Percentiles rank a stretch among this genome's conserved stretches.
These are phyloP conservation scores for Glomus cerebriforme DNA, from an alignment of 192 early-diverging fungal species.

Conservation along the genomic window DNA sequence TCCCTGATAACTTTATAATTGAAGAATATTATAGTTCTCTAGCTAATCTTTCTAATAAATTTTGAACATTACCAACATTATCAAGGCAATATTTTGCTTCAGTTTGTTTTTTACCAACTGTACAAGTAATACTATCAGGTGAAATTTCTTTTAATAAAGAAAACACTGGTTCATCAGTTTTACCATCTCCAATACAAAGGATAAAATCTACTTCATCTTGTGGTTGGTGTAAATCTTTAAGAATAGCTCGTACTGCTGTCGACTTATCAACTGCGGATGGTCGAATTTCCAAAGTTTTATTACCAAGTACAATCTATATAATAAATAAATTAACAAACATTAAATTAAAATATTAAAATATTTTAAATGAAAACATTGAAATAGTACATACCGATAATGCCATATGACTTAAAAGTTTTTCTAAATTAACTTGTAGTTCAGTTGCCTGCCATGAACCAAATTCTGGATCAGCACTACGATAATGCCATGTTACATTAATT, in stretches of 20 bases:
- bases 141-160: constrained; percentile 58
- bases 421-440: constrained; percentile 96
- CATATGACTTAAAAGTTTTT: constrained; percentile 92
- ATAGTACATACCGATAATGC: constrained; percentile 69
- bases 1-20: too few relatives aligned
- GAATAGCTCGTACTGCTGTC: constrained; percentile 81
- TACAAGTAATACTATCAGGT: constrained; percentile 68
- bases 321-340: neutral
- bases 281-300: constrained; percentile 95
- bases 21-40: constrained; percentile 40
- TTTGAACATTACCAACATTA: constrained; percentile 57
- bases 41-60: constrained; percentile 42
- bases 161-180: constrained; percentile 96
- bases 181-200: constrained; percentile 91
- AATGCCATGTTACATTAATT: constrained; percentile 98
- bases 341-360: constrained; percentile 23
- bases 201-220: constrained; percentile 61
- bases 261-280: constrained; percentile 93
- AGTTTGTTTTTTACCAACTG: constrained; percentile 96
- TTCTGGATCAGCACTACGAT: constrained; percentile 91
- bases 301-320: constrained; percentile 84
- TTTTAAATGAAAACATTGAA: neutral
- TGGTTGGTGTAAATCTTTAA: constrained; percentile 66
- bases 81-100: constrained; percentile 89
- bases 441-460: constrained; percentile 98